These are phyloP conservation scores for Fusarium subtropicale DNA, from an alignment of 2,329 filamentous ascomycete genomes.

Conservation along the genomic window DNA sequence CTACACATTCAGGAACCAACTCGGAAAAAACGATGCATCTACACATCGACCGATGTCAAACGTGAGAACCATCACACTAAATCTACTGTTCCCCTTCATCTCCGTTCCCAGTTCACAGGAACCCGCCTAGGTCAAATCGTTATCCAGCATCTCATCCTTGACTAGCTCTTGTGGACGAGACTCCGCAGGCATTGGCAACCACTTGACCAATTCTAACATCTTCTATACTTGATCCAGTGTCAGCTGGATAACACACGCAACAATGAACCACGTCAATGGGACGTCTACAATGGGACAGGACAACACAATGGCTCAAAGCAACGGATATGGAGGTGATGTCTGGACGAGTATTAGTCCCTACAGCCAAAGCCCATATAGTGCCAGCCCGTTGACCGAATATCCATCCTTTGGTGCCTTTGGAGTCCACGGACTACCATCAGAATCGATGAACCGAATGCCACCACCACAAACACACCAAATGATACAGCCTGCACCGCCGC, in stretches of 20 bases:
- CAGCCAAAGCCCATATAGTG: slow-evolving; percentile 66
- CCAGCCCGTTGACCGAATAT: slow-evolving; percentile 74
- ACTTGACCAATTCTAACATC: not conserved
- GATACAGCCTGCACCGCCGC: slow-evolving; percentile 50
- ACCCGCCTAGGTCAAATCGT: slow-evolving; percentile 17
- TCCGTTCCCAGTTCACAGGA: slow-evolving; percentile 28
- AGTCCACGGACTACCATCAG: slow-evolving; percentile 63
- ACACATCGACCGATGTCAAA: slow-evolving; percentile 36
- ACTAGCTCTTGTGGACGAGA: slow-evolving; percentile 2
- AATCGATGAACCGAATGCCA: slow-evolving; percentile 64
- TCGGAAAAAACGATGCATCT: slow-evolving; percentile 44
- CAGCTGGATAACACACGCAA: slow-evolving; percentile 37
- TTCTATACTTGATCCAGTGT: slow-evolving; percentile 26
- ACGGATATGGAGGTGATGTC: slow-evolving; percentile 56
- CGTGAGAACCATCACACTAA: slow-evolving; percentile 44
- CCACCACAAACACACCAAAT: slow-evolving; percentile 55
- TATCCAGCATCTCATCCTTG: slow-evolving; percentile 14
- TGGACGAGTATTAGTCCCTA: slow-evolving; percentile 72
- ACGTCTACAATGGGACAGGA: slow-evolving; percentile 50
- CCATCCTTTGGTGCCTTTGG: slow-evolving; percentile 67
- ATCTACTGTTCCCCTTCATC: slow-evolving; percentile 15
- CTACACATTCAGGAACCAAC: slow-evolving; percentile 36
- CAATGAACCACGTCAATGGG: slow-evolving; percentile 52
- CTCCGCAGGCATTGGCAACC: slow-evolving; percentile 6
- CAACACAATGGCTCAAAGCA: slow-evolving; percentile 49